Evolutionary conservation across 2,329 filamentous ascomycete species (phyloP).

Genomic region (Fusarium duplospermum): DNA sequence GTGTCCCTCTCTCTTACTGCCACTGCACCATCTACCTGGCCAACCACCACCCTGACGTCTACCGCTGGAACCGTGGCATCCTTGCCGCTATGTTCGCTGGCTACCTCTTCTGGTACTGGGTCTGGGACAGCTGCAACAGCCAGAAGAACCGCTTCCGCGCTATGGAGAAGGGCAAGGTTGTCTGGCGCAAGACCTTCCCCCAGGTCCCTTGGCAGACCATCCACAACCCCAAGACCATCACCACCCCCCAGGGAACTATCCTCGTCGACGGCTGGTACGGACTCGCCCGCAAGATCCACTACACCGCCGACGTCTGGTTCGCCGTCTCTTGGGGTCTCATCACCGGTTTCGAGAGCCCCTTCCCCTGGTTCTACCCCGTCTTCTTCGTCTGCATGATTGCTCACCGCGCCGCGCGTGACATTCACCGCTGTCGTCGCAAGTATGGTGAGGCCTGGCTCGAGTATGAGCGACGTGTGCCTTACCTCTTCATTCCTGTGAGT

Average conservation of each 20-base stretch:
- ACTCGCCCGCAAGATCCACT: constrained; percentile 72
- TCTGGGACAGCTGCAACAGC: constrained; percentile 92
- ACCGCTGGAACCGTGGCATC: constrained; percentile 78
- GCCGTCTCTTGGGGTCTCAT: constrained; percentile 63
- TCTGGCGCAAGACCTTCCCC: constrained; percentile 84
- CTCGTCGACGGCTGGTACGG: constrained; percentile 90
- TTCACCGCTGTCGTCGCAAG: constrained; percentile 79
- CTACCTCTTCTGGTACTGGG: constrained; percentile 89
- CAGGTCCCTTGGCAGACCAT: constrained; percentile 90
- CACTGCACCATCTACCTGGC: constrained; percentile 93
- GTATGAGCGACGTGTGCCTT: constrained; percentile 83
- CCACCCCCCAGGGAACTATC: constrained; percentile 77
- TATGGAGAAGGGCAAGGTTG: constrained; percentile 77
- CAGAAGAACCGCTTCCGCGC: constrained; percentile 95
- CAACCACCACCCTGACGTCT: constrained; percentile 81
- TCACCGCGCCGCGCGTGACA: constrained; percentile 82
- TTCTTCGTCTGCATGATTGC: constrained; percentile 88
- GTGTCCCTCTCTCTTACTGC: constrained; percentile 91
- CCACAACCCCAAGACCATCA: constrained; percentile 83
- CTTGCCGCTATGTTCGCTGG: constrained; percentile 72
- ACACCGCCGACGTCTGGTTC: constrained; percentile 62
- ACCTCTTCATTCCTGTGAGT: constrained; percentile 80
- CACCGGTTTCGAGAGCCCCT: constrained; percentile 72
- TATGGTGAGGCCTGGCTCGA: constrained; percentile 86
- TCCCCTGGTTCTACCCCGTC: constrained; percentile 90